Base-by-base conservation (phyloP, 2,329 filamentous ascomycete genomes). In the Paraphoma sp. region DNA sequence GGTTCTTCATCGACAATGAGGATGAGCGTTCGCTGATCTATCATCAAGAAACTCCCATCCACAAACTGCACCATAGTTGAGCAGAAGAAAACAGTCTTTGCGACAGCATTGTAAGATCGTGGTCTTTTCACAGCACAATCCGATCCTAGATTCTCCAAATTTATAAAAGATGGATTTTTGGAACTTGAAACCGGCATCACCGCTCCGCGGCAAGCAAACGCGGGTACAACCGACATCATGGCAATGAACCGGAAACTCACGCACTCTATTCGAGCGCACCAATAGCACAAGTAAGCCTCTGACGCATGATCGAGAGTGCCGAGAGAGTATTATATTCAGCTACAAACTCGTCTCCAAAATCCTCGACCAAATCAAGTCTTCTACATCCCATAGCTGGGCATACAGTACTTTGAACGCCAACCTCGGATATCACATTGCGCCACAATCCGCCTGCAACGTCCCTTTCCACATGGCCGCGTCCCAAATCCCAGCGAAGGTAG, bases 311-410 rank as follows among this genome's bases (percentile, higher is more conserved):
- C 42, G 40, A 31, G 41, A 38, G 28, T 30, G 42, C 45, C 4
- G 8, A 18, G 7, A 6, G 36, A 38, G 16, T 45, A 18, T n/a
- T 23, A 43, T 5, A 14, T 17, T 36, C 33, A 10, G 18, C 44
- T 31, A 18, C 9, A 65, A 67, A 58, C 40, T 42, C 1, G 54
- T 72, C 28, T 48, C 59, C 14, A 65, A 56, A 36, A 62, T 69
- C 7, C 64, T 71, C 5, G 23, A 53, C 6, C 70, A 73, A 51
- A 74, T 73, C 29, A 62, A 71, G 78, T 91, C 87, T 10, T 89
- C 89, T 79, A 91, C 52, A 8, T 4, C 6, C 17, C 46, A 48
- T 16, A 48, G 46, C 65, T 79, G 77, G 78, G 79, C 81, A 58
- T 77, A 76, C 42, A 77, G 76, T 16, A 78, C 74, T 3, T 69